Evolutionary conservation across 768 basidiomycete genomes (phyloP).

Genomic region (Boletus patriciae): DNA sequence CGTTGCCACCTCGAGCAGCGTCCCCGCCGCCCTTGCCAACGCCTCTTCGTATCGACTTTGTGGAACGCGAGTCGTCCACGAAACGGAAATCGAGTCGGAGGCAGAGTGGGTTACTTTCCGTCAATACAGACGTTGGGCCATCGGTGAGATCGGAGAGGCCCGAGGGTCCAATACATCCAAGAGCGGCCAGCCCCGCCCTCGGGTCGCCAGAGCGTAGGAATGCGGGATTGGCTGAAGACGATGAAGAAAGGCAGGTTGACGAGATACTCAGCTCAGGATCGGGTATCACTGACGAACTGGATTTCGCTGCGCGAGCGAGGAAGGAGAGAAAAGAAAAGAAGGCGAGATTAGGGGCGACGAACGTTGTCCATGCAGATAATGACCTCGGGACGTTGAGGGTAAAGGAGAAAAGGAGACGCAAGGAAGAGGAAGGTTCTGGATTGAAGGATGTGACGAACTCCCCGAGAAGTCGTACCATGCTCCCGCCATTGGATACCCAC

Average conservation of each 20-base stretch:
- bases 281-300: conserved; percentile 15
- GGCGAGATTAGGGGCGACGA: conserved; percentile 20
- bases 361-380: conserved; percentile 21
- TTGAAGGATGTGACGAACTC: conserved; percentile 69
- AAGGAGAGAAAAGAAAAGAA: conserved; percentile 45
- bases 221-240: conserved; percentile 55
- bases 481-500: conserved; percentile 39
- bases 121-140: conserved; percentile 33
- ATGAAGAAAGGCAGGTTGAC: conserved; percentile 51
- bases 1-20: conserved; percentile 44
- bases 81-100: conserved; percentile 31
- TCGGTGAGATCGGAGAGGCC: conserved; percentile 27
- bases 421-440: conserved; percentile 37
- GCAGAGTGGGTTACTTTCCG: conserved; percentile 56
- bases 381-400: conserved; percentile 27
- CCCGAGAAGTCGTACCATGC: conserved; percentile 38
- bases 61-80: conserved; percentile 35
- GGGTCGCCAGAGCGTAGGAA: conserved; percentile 59
- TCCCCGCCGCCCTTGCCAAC: conserved; percentile 40
- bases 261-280: conserved; percentile 21
- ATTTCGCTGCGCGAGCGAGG: conserved; percentile 30
- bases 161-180: conserved; percentile 44
- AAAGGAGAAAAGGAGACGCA: conserved; percentile 44
- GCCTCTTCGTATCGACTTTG: conserved; percentile 35
- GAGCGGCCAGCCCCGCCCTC: conserved; percentile 67